Evolutionary conservation across 768 basidiomycete species (phyloP).

Genomic region (Tylopilus sp.): DNA sequence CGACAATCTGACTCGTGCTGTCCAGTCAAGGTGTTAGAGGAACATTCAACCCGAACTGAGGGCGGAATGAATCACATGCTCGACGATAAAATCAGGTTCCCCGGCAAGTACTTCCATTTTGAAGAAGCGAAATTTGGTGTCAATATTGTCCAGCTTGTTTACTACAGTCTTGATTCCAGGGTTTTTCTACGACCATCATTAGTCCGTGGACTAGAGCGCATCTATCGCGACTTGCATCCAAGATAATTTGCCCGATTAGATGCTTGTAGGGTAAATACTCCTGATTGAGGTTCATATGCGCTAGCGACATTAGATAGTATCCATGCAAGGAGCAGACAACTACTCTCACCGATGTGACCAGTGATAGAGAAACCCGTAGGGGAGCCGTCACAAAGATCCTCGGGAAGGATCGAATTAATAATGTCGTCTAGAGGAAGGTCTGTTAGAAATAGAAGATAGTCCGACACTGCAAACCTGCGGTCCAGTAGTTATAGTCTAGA

Average conservation of each 20-base stretch:
- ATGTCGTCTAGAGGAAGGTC: constrained; percentile 64
- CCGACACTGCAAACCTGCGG: constrained; percentile 52
- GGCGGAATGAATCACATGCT: constrained; percentile 59
- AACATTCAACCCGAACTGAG: background rate
- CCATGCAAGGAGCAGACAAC: background rate
- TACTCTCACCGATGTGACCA: constrained; percentile 82
- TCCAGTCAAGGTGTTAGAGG: constrained; percentile 1
- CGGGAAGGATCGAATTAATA: constrained; percentile 75
- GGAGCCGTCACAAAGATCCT: constrained; percentile 69
- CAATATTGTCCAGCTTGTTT: constrained; percentile 88
- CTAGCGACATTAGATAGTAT: constrained; percentile 39
- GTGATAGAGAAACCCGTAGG: constrained; percentile 86
- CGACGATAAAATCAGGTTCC: constrained; percentile 79
- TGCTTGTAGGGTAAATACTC: constrained; percentile 91
- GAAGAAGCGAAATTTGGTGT: constrained; percentile 87
- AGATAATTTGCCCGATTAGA: constrained; percentile 85
- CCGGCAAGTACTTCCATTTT: constrained; percentile 97
- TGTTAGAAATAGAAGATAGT: background rate
- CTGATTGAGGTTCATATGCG: constrained; percentile 86
- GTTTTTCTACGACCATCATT: constrained; percentile 68
- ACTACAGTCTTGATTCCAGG: constrained; percentile 80
- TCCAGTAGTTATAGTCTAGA: constrained; percentile 87
- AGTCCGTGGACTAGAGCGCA: background rate
- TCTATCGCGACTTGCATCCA: constrained; percentile 62
- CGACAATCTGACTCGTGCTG: constrained; percentile 83